Evolutionary conservation across 2,329 filamentous ascomycete species (phyloP).

Genomic region (Emydomyces testavorans): DNA sequence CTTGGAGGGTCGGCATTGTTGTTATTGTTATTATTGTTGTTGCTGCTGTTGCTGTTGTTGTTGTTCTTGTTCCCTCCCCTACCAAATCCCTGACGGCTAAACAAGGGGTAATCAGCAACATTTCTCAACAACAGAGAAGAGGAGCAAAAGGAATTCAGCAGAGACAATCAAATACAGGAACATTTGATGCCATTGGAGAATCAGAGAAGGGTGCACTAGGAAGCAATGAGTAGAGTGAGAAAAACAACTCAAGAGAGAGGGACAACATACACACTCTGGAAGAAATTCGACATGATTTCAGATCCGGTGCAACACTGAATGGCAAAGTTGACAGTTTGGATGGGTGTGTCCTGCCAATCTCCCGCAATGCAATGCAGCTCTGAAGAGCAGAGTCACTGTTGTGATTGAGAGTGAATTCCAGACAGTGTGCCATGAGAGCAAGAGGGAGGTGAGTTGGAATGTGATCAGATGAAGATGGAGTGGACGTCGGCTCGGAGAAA

Average conservation of each 20-base stretch:
- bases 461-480: no score
- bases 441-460: no score
- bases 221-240: neutral
- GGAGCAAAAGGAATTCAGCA: neutral
- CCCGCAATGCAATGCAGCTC: no score
- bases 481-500: no score
- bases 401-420: no score
- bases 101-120: conserved; percentile 4
- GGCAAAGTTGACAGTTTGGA: neutral
- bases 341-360: neutral
- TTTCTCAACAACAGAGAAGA: neutral
- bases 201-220: neutral
- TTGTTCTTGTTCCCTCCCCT: conserved; percentile 36
- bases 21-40: conserved; percentile 29
- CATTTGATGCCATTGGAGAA: neutral
- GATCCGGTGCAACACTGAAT: neutral
- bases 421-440: no score
- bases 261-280: conserved; percentile 40
- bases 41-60: conserved; percentile 31
- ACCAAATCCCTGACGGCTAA: conserved; percentile 40
- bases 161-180: neutral
- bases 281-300: conserved; percentile 38
- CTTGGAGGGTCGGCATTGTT: conserved; percentile 16
- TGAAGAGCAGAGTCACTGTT: no score
- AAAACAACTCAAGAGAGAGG: conserved; percentile 17